Evolutionary conservation across 73 alveolate species (phyloP).

Genomic region (Paramecium caudatum): DNA sequence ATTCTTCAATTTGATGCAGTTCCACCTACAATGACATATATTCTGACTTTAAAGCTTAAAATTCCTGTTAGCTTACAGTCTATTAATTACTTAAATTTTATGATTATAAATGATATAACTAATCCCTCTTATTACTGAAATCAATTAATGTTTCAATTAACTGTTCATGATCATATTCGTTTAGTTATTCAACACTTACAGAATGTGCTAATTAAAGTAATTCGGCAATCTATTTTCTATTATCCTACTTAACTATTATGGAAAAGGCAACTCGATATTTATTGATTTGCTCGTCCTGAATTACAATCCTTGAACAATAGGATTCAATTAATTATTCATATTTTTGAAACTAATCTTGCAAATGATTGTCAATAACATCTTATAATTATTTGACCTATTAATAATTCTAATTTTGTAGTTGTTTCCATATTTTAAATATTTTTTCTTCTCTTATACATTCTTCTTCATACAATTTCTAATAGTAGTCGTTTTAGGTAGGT

Average conservation of each 20-base stretch:
- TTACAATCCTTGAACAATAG: background rate
- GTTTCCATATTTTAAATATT: background rate
- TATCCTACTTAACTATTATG: background rate
- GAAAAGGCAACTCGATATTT: background rate
- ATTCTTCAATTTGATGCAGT: background rate
- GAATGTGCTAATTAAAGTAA: background rate
- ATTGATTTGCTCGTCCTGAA: background rate
- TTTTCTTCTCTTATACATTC: background rate
- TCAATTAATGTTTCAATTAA: conserved; percentile 28
- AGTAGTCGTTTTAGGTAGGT: background rate
- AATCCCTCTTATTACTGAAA: conserved; percentile 4
- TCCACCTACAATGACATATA: background rate
- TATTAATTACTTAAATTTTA: too few species aligned
- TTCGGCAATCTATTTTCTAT: background rate
- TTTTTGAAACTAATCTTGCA: background rate
- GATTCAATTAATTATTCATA: background rate
- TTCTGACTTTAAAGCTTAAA: too few species aligned
- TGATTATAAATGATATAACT: background rate
- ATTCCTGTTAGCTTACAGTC: background rate
- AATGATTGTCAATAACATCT: background rate
- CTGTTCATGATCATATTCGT: conserved; percentile 5
- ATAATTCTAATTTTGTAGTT: background rate
- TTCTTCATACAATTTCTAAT: background rate
- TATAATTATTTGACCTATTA: background rate
- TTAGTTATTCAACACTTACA: background rate